A percentile compares a stretch with the other conserved stretches of the same genome.
These are phyloP conservation scores for Fusarium praegraminearum DNA, from an alignment of 2,329 filamentous ascomycete species.

Conservation along the genomic window DNA sequence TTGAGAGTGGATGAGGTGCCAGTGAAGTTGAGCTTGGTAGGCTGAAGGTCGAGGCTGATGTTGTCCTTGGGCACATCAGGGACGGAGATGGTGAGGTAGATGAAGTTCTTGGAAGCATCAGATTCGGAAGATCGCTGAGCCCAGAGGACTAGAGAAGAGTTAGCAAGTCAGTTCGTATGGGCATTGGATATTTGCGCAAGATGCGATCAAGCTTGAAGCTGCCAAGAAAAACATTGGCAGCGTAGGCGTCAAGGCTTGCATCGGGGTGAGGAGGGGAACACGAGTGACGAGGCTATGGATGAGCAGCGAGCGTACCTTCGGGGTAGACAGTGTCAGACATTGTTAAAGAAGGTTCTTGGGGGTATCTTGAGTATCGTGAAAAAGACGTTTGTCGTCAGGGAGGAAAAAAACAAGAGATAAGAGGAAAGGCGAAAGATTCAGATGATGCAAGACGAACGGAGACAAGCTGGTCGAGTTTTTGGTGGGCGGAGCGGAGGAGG, in stretches of 20 bases:
- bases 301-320: conserved; percentile 53
- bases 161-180: conserved; percentile 4
- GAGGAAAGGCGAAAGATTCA: conserved; percentile 29
- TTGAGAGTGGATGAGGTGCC: conserved; percentile 88
- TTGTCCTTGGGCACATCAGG: conserved; percentile 82
- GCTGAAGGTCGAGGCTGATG: conserved; percentile 85
- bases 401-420: conserved; percentile 26
- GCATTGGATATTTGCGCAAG: conserved; percentile 4
- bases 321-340: conserved; percentile 49
- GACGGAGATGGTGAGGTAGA: conserved; percentile 92
- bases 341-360: conserved; percentile 31
- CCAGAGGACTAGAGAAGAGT: conserved; percentile 80
- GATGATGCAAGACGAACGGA: conserved; percentile 37
- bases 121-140: conserved; percentile 90
- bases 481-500: conserved; percentile 44
- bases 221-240: conserved; percentile 3
- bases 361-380: conserved; percentile 47
- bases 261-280: conserved; percentile 13
- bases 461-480: conserved; percentile 45
- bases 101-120: conserved; percentile 89
- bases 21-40: conserved; percentile 81
- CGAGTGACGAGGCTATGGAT: conserved; percentile 23
- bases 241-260: conserved; percentile 2
- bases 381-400: conserved; percentile 24
- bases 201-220: conserved; percentile 12